Evolutionary conservation across 129 eudicot species (phyloP), one percentile per base, ranked within the genome.

Genomic region (Escallonia herrerae): DNA sequence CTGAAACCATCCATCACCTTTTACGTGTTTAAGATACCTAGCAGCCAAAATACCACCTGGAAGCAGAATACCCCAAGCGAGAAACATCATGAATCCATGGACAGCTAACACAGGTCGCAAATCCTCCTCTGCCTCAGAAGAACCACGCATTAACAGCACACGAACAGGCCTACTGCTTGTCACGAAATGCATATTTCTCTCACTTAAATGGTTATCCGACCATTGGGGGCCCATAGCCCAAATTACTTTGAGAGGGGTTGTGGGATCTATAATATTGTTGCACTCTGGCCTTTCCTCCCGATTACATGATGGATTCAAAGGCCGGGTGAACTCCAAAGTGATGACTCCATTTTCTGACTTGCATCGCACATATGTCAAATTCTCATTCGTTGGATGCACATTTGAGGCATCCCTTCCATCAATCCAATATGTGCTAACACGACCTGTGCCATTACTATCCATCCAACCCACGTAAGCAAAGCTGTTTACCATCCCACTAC

Each of bases 191-290:
- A 91, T 88, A 67, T 88, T 91, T 64, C 84, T 74, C 71, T 75
- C 85, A 15, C 75, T 91, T 68, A 91, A 73, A 58, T 75, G 77
- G 65, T 82, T 76, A 9, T 65, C 56, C 3, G 96, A 81, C 96
- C 98, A 88, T 66, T 77, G 80, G 52, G 91, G 77, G 41, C 98
- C 98, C 96, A 88, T 85, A 22, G 98, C 98, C 95, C 96, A 91
- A 14, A 88, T 72, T 55, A 91, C 80, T 55, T 84, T 89, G 55
- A 91, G 73, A 63, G 91, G 96, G 47, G 96, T 87, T 0, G 89
- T 76, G 46, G 96, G 96, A 65, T 91, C 98, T 10, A 91, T 74
- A 15, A 81, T 88, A 54, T 91, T 91, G 15, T 78, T 88, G 62
- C 98, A 88, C 66, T 85, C 96, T 0, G 87, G 80, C 73, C 62